Base-by-base conservation (phyloP, 179 eudicot species). In the Heliamphora pulchella region DNA sequence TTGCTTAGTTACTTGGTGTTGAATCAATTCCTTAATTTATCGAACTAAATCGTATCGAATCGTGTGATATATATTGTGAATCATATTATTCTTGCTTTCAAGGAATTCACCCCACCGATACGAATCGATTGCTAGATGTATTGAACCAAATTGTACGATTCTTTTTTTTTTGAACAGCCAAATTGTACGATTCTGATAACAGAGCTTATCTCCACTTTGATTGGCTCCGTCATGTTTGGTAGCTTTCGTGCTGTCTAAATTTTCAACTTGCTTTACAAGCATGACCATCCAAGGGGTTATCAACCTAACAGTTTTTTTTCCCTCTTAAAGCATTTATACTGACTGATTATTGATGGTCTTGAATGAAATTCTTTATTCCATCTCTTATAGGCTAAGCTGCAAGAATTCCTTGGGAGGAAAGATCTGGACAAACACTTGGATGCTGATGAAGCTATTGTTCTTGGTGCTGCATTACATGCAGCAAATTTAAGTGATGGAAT, bases 401-500 rank as follows among this genome's bases (percentile, higher is more conserved):
- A 94, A 84, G 98, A 92, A 75, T 94, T 92, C 83, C 89, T 96
- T 69, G 98, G 97, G 80, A 92, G 96, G 91, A 88, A 89, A 81
- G 94, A 92, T 81, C 86, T 96, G 83, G 99, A 94, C 90, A 96
- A 80, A 85, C 99, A 96, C 86, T 83, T 96, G 82, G 99, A 96
- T 85, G 92, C 99, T 68, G 99, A 96, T 85, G 98, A 94, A 89
- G 98, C 98, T 83, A 87, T 84, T 69, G 97, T 89, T 85, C 93
- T 94, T 79, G 99, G 99, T 78, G 94, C 98, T 46, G 91, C 99
- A 67, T 86, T 96, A 78, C 94, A 89, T 84, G 96, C 99, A 74
- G 99, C 99, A 46, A 94, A 96, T 87, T 69, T 96, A 82, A 96
- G 99, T 86, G 99, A 94, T 84, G 99, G 98, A 74, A 94, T 96